Base-by-base conservation (phyloP, 306 rosid genomes). In the Ormosia emarginata region DNA sequence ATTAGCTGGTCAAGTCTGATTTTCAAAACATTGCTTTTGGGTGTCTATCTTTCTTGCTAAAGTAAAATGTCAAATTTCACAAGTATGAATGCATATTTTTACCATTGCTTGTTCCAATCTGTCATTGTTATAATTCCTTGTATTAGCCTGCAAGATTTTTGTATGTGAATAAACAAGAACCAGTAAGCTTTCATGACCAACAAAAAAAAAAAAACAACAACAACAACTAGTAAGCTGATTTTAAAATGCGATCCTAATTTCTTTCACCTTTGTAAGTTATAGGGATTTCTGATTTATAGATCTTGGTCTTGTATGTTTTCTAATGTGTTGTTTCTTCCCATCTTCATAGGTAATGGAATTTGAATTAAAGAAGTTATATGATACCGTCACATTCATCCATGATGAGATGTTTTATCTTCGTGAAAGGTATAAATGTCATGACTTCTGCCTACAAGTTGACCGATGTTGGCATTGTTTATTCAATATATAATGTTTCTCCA, bases 341-440 rank as follows among this genome's bases (percentile, higher is more conserved):
- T 86, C 62, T 90, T 84, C 68, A 52, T 67, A 95, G 98, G 77
- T n/a, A 50, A 91, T 91, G 97, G 97, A 93, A 89, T 17, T 85
- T 29, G 98, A 95, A 84, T 83, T 95, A 83, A 87, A 69, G 87
- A 91, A 80, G 81, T 67, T 95, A 85, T 82, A 72, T 65, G 92
- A 85, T 40, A 85, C 87, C 6, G 90, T 91, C 71, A 4, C 79
- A 57, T 83, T 85, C 73, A 91, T 95, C 70, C 97, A 95, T 32
- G 93, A 95, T 13, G 98, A 95, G 91, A 95, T 95, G 94, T 91
- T 95, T 87, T 86, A 88, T 85, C 98, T 95, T 67, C 97, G 97
- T 33, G 97, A 88, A 85, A 95, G 98, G 97, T 94, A 90, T 41
- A 58, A 30, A 70, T 29, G 55, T 61, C 70, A 8, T 73, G 57